These are phyloP conservation scores for Rhinocladiella similis DNA, from an alignment of 2,329 filamentous ascomycete genomes.

Conservation along the genomic window DNA sequence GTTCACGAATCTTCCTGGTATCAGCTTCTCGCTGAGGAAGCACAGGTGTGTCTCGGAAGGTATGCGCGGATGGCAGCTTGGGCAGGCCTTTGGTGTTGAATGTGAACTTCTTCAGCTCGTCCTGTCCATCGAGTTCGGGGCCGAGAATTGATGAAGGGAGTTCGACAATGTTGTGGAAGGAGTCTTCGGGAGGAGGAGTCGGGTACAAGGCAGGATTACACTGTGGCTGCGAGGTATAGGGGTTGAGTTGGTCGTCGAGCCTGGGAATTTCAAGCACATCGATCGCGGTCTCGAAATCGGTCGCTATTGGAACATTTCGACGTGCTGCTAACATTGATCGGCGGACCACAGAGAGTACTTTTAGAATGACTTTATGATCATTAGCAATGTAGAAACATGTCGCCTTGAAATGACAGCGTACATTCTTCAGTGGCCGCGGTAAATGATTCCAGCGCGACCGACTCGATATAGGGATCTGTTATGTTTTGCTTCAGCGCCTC, in stretches of 20 bases:
- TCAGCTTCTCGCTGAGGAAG: conserved; percentile 61
- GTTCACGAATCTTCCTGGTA: conserved; percentile 60
- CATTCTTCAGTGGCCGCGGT: conserved; percentile 58
- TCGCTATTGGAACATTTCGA: conserved; percentile 56
- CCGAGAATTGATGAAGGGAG: conserved; percentile 49
- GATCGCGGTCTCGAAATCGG: conserved; percentile 59
- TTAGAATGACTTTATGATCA: conserved; percentile 41
- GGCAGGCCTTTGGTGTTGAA: conserved; percentile 65
- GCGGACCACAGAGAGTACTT: conserved; percentile 54
- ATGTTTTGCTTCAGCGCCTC: conserved; percentile 27
- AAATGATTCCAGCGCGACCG: conserved; percentile 59
- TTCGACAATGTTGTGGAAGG: conserved; percentile 34
- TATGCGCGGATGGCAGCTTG: conserved; percentile 62
- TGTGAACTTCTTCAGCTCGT: conserved; percentile 46
- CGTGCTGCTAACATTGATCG: conserved; percentile 60
- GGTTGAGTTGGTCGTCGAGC: conserved; percentile 27
- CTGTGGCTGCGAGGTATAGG: conserved; percentile 34
- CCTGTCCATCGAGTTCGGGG: conserved; percentile 49
- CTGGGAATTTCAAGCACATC: conserved; percentile 40
- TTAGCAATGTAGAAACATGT: conserved; percentile 14
- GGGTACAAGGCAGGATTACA: conserved; percentile 36
- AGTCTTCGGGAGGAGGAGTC: conserved; percentile 43
- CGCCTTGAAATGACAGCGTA: conserved; percentile 39
- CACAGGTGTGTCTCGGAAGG: conserved; percentile 61
- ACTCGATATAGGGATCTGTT: conserved; percentile 42